Conservation (phyloP, 1,139 yeast genomes). For the Zygosaccharomyces sapae region DNA sequence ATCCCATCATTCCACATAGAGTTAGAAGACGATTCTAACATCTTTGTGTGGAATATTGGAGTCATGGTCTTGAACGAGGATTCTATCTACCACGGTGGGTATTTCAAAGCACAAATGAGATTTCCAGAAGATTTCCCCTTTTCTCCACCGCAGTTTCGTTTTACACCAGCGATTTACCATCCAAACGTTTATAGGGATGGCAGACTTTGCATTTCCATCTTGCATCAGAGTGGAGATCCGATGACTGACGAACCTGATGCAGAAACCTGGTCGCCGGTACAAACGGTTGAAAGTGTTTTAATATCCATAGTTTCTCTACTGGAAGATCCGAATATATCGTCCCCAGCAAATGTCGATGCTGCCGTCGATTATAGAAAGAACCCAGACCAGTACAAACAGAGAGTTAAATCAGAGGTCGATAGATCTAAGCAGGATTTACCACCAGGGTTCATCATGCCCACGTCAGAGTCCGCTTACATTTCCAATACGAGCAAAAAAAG, state of each 20-base stretch:
- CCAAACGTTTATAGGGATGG: conserved; percentile 96
- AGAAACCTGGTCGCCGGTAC: conserved; percentile 96
- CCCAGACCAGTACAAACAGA: conserved; percentile 72
- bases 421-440: conserved; percentile 83
- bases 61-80: conserved; percentile 88
- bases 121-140: conserved; percentile 91
- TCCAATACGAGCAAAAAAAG: conserved; percentile 23
- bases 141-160: conserved; percentile 85
- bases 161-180: conserved; percentile 92
- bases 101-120: conserved; percentile 88
- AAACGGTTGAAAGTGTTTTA: conserved; percentile 85
- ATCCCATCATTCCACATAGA: conserved; percentile 88
- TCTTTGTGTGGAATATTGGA: conserved; percentile 89
- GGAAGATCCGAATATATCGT: conserved; percentile 87
- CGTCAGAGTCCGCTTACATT: conserved; percentile 54
- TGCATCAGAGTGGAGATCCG: conserved; percentile 86
- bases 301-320: conserved; percentile 83
- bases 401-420: conserved; percentile 78
- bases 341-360: conserved; percentile 97
- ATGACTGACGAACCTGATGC: conserved; percentile 87
- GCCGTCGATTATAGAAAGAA: conserved; percentile 86
- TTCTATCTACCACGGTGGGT: conserved; percentile 93
- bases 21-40: conserved; percentile 77
- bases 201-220: conserved; percentile 82
- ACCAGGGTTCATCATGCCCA: conserved; percentile 78